Conservation (phyloP, 805 yeast species). For the Zygosaccharomyces rouxii region DNA sequence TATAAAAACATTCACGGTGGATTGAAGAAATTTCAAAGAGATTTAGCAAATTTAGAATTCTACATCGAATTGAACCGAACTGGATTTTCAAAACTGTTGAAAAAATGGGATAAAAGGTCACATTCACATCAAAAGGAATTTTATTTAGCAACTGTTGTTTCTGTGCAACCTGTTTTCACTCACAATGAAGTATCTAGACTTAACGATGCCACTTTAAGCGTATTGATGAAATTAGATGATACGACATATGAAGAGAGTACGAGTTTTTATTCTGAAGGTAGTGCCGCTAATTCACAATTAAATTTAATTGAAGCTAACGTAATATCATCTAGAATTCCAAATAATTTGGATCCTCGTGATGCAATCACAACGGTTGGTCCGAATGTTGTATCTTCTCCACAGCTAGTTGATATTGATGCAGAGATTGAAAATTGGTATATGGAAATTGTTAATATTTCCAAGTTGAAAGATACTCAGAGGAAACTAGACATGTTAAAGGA, state of each 20-base stretch:
- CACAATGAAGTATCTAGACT: conserved; percentile 79
- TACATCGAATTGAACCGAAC: conserved; percentile 92
- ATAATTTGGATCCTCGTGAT: background rate
- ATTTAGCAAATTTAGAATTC: conserved; percentile 82
- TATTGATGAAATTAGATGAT: conserved; percentile 30
- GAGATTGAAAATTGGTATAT: conserved; percentile 35
- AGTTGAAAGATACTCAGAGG: conserved; percentile 30
- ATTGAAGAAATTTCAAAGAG: conserved; percentile 83
- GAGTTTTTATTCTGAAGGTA: conserved; percentile 17
- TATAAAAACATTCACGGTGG: conserved; percentile 83
- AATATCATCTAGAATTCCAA: conserved; percentile 2
- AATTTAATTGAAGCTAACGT: conserved; percentile 2
- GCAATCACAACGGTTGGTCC: background rate
- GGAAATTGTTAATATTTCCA: conserved; percentile 32
- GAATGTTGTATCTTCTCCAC: conserved; percentile 1
- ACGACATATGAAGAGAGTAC: conserved; percentile 27
- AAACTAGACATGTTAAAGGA: conserved; percentile 20
- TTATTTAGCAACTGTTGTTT: conserved; percentile 85
- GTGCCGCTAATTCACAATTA: conserved; percentile 1
- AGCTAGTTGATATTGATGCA: conserved; percentile 18
- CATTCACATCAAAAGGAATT: conserved; percentile 92
- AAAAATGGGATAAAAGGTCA: conserved; percentile 97
- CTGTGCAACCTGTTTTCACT: conserved; percentile 95
- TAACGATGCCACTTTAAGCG: conserved; percentile 53
- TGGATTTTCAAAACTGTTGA: conserved; percentile 91